These are phyloP conservation scores for Metarhizium humberi DNA, from an alignment of 2,329 filamentous ascomycete species.

Conservation along the genomic window DNA sequence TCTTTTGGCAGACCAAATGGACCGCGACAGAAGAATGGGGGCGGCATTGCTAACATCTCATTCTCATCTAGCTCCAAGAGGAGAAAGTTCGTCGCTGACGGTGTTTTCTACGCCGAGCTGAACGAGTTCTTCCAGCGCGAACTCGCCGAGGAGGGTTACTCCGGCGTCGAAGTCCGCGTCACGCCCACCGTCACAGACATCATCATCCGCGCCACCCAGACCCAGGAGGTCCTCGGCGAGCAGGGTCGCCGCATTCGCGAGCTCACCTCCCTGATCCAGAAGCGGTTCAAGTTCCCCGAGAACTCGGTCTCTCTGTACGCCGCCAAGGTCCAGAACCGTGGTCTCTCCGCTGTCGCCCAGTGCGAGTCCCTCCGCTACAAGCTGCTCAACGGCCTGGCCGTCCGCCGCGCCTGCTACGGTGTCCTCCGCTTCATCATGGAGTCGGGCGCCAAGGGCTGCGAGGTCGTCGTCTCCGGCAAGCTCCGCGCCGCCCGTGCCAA, in stretches of 20 bases:
- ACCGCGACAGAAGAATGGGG: not conserved
- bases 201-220: conserved; percentile 99
- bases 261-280: conserved; percentile 99
- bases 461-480: conserved; percentile 99
- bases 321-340: conserved; percentile 99
- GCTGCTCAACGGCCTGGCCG: conserved; percentile 98
- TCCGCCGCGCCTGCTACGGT: conserved; percentile 98
- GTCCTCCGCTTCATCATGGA: conserved; percentile 99
- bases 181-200: conserved; percentile 99
- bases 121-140: conserved; percentile 99
- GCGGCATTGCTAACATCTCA: conserved; percentile 2
- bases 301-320: conserved; percentile 99
- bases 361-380: conserved; percentile 99
- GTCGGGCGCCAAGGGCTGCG: conserved; percentile 98
- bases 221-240: conserved; percentile 99
- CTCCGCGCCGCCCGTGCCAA: conserved; percentile 98
- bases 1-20: no score
- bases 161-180: conserved; percentile 98
- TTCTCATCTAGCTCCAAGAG: conserved; percentile 61
- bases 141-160: conserved; percentile 99
- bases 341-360: conserved; percentile 98
- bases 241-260: conserved; percentile 99
- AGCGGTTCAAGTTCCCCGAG: conserved; percentile 99
- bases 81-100: conserved; percentile 93
- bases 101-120: conserved; percentile 99